phyloP scores from a whole-genome alignment of 495 filamentous ascomycete genomes.

The Xanthoparmelia taractica region DNA sequence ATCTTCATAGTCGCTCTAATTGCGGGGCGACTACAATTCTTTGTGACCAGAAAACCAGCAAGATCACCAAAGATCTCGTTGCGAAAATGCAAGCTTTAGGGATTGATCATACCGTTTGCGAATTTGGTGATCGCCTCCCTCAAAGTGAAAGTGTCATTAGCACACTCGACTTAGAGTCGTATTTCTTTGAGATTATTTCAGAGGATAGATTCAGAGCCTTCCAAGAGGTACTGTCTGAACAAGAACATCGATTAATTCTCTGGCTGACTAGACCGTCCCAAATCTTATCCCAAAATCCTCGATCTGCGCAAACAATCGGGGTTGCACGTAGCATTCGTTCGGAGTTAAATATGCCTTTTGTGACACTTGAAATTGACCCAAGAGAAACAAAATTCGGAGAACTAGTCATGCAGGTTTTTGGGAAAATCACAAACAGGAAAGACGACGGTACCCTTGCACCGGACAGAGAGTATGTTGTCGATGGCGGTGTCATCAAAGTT shows the following conservation, averaged over 20 bases:
- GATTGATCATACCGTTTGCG: background rate
- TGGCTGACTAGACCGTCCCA: constrained; percentile 31
- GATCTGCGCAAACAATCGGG: constrained; percentile 21
- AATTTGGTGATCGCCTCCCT: constrained; percentile 16
- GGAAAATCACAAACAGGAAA: constrained; percentile 5
- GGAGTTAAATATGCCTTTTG: constrained; percentile 2
- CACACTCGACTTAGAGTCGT: constrained; percentile 30
- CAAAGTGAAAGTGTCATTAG: constrained; percentile 27
- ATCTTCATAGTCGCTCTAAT: background rate
- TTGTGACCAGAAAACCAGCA: background rate
- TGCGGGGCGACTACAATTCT: background rate
- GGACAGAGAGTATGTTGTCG: constrained; percentile 17
- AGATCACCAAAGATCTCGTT: background rate
- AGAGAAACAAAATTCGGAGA: constrained; percentile 2
- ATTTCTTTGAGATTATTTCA: constrained; percentile 30
- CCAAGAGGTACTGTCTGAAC: constrained; percentile 27
- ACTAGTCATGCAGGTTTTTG: constrained; percentile 9
- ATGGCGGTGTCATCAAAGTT: constrained; percentile 12
- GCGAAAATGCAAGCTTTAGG: background rate
- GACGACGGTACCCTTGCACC: constrained; percentile 13
- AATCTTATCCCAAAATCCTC: constrained; percentile 28
- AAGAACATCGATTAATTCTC: constrained; percentile 23
- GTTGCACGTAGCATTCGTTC: constrained; percentile 1
- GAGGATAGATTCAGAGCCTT: constrained; percentile 31
- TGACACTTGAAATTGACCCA: constrained; percentile 14